These are phyloP conservation scores for Graphilbum fragrans DNA, from an alignment of 2,329 filamentous ascomycete genomes.

Conservation along the genomic window DNA sequence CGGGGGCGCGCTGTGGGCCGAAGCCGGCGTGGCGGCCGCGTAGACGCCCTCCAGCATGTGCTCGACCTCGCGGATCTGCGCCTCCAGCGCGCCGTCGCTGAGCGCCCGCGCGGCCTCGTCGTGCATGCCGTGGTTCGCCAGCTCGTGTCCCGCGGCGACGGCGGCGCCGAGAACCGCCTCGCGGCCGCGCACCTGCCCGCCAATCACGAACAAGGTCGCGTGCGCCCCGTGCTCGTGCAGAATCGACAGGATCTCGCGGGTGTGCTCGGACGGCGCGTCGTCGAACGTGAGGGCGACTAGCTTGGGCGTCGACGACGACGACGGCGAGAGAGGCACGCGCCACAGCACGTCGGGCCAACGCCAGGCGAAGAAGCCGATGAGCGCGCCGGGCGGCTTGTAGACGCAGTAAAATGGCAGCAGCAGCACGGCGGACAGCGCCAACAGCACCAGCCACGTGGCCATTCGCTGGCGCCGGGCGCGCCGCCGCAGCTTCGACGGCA, in stretches of 20 bases:
- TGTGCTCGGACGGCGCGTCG: constrained; percentile 68
- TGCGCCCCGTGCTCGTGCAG: constrained; percentile 54
- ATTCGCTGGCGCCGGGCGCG: constrained; percentile 46
- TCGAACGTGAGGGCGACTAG: constrained; percentile 77
- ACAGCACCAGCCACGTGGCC: constrained; percentile 35
- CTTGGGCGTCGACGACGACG: constrained; percentile 24
- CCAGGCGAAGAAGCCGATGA: constrained; percentile 59
- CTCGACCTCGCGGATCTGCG: constrained; percentile 56
- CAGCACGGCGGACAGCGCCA: constrained; percentile 22
- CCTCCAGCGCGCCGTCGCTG: constrained; percentile 41
- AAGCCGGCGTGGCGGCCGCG: constrained; percentile 21
- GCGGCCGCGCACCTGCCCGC: constrained; percentile 52
- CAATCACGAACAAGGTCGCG: constrained; percentile 86
- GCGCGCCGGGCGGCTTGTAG: constrained; percentile 65
- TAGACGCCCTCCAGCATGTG: constrained; percentile 46
- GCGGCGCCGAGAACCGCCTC: constrained; percentile 44
- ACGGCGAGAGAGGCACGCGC: constrained; percentile 36
- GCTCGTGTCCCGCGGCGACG: constrained; percentile 51
- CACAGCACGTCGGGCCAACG: constrained; percentile 73
- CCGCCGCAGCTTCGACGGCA: constrained; percentile 44
- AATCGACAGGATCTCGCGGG: constrained; percentile 54
- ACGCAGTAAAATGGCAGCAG: constrained; percentile 49
- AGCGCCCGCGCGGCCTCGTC: constrained; percentile 65
- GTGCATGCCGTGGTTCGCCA: constrained; percentile 82
- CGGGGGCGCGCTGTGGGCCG: constrained; percentile 21